A percentile compares a stretch with the other conserved stretches of the same genome.
phyloP scores from a whole-genome alignment of 345 rosid species.

The Citrus sp. region DNA sequence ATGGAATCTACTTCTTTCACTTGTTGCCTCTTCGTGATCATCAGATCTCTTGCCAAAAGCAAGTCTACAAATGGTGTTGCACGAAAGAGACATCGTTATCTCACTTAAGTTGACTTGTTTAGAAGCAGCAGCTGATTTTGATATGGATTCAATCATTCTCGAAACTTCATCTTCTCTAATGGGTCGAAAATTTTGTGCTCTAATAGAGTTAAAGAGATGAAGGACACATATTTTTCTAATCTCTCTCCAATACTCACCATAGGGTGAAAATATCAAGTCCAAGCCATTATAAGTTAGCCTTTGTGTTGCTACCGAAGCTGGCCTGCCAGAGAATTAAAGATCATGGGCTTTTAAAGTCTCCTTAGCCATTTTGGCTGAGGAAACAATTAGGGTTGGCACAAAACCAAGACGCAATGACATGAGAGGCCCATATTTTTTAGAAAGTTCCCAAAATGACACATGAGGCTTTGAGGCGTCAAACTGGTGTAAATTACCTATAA shows the following conservation, averaged over 20 bases:
- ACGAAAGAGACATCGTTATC: slow-evolving; percentile 8
- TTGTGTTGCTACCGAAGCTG: background rate
- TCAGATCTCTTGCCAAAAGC: slow-evolving; percentile 28
- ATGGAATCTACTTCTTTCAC: slow-evolving; percentile 12
- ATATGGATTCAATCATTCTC: slow-evolving; percentile 18
- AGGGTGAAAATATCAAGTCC: slow-evolving; percentile 27
- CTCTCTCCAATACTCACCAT: slow-evolving; percentile 14
- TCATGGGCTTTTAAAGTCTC: slow-evolving; percentile 26
- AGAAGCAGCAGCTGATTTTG: background rate
- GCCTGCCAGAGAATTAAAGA: slow-evolving; percentile 20
- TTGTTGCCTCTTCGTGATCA: background rate
- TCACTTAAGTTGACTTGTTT: slow-evolving; percentile 12
- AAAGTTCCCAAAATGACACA: slow-evolving; percentile 33
- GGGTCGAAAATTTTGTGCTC: slow-evolving; percentile 13
- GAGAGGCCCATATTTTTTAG: slow-evolving; percentile 47
- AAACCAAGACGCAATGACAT: slow-evolving; percentile 37
- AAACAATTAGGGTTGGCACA: slow-evolving; percentile 27
- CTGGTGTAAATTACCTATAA: slow-evolving; percentile 50
- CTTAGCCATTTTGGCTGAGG: slow-evolving; percentile 27
- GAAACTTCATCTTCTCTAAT: slow-evolving; percentile 25
- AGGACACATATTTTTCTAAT: slow-evolving; percentile 19
- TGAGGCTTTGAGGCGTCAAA: slow-evolving; percentile 27
- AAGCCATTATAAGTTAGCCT: background rate
- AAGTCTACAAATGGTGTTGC: slow-evolving; percentile 17
- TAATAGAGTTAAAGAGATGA: slow-evolving; percentile 23